These are phyloP conservation scores for Lyophyllum shimeji DNA, from an alignment of 768 basidiomycete genomes.

Conservation along the genomic window DNA sequence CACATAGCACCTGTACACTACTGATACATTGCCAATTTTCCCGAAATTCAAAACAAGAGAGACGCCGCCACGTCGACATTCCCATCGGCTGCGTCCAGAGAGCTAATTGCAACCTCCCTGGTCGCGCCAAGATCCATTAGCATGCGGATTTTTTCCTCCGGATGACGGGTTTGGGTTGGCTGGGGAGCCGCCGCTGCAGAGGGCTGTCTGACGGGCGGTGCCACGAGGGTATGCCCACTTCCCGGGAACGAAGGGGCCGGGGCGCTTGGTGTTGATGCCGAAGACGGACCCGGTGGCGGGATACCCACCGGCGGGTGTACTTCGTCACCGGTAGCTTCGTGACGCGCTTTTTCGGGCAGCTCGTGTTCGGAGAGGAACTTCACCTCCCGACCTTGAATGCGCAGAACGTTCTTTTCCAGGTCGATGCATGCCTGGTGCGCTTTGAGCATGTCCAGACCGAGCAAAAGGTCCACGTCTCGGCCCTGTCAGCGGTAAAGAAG, in stretches of 20 bases:
- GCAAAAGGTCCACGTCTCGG: conserved; percentile 89
- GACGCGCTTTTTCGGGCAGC: conserved; percentile 78
- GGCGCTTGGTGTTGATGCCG: conserved; percentile 9
- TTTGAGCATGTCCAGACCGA: conserved; percentile 99
- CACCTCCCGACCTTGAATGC: conserved; percentile 92
- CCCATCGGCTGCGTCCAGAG: conserved; percentile 78
- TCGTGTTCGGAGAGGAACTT: conserved; percentile 92
- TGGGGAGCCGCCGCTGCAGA: conserved; percentile 23
- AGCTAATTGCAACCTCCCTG: conserved; percentile 73
- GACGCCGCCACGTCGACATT: conserved; percentile 90
- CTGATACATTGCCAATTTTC: conserved; percentile 18
- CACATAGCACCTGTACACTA: conserved; percentile 24
- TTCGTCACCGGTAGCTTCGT: conserved; percentile 20
- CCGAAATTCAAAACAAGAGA: conserved; percentile 63
- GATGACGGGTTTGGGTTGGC: conserved; percentile 30
- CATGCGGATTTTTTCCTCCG: conserved; percentile 63
- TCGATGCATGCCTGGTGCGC: conserved; percentile 97
- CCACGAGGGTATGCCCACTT: conserved; percentile 60
- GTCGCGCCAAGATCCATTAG: conserved; percentile 79
- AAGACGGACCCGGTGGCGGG: conserved; percentile 15
- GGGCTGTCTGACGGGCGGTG: conserved; percentile 31
- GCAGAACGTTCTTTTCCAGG: conserved; percentile 81
- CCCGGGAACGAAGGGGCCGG: conserved; percentile 57
- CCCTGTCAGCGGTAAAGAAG: conserved; percentile 48
- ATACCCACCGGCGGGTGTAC: conserved; percentile 18